Evolutionary conservation across 768 basidiomycete genomes (phyloP), one percentile per base, ranked within the genome.

Genomic region (Pleurotus ostreatus): DNA sequence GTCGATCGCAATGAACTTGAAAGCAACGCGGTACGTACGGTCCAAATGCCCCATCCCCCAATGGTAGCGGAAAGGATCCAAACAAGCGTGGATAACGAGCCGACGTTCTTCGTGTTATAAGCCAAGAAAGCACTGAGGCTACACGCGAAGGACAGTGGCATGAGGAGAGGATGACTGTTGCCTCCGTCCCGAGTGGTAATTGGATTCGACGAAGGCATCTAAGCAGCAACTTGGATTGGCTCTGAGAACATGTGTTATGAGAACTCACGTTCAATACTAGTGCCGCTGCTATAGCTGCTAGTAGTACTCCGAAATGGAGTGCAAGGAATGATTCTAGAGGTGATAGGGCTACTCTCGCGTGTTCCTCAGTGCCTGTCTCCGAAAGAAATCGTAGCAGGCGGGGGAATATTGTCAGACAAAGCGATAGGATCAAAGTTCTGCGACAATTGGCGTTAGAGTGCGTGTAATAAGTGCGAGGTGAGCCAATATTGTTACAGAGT

Each of bases 1-100:
- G 49, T 51, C 30, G 46, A 37, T 40, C 6, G 25, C 49, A 18
- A 43, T 46, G 15, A 56, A 56, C 61, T 48, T 59, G 23, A 18
- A 52, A 51, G 44, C 13, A 8, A 47, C 46, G 30, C 30, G 11
- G 4, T 43, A 78, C 83, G 54, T 64, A 90, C 89, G 69, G 77
- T 78, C 87, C 88, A 92, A 13, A 84, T 61, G 1, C 91, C 89
- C 78, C 83, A 86, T 4, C 86, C 54, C 15, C 84, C 84, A 39
- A 88, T 77, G 45, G 73, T 60, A 5, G 76, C 72, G 9, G 78
- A 78, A 15, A 78, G 76, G 20, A 81, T 40, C 34, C 80, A 78
- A 34, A 85, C 71, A 3, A 83, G 49, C 25, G 77, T 72, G 30
- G 82, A 71, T 26, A 92, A 73, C 8, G 82, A 64, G 2, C 88